Base-by-base conservation (phyloP, 2,329 filamentous ascomycete species). In the Xylaria sp. region DNA sequence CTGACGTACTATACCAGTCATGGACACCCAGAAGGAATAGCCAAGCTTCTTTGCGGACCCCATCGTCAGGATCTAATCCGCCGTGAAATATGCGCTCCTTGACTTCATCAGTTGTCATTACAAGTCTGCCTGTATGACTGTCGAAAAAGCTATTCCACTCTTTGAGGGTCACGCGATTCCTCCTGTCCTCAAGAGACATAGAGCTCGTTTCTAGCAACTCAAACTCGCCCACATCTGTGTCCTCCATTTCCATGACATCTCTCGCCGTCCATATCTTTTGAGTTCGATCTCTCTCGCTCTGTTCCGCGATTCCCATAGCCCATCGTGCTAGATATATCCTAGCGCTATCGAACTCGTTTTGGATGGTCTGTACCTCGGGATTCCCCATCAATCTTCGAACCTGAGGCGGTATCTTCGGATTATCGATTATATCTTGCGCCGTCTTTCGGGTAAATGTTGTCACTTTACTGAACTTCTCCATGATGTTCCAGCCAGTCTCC, bases 281-380 rank as follows among this genome's bases (percentile, higher is more conserved):
- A 60, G 90, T 92, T 28, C 91, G 86, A 75, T 99, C 96, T 46
- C 90, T 87, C 77, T 99, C 96, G 75, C 94, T 95, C 82, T 99
- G 96, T 79, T 99, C 97, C 0, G 96, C 94, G 72, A 99, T 97
- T 7, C 94, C 94, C 96, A 99, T 98, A 2, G 96, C 96, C 96
- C 96, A 99, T 71, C 96, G 87, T 26, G 96, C 96, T 46, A 99
- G 86, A 77, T 99, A 99, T 68, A 99, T 86, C 72, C 96, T 88
- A 4, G 97, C 96, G 75, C 94, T 97, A 83, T 99, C 97, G 75
- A 97, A 99, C 78, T 99, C 97, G 68, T 98, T 94, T 77, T 97
- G 94, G 26, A 99, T 80, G 0, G 93, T 97, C 82, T 97, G 94
- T 0, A 99, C 94, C 77, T 99, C 94, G 0, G 94, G 94, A 72